Evolutionary conservation across 2,329 filamentous ascomycete species (phyloP), one percentile per base, ranked within the genome.

Genomic region (Trichothecium sympodiale): DNA sequence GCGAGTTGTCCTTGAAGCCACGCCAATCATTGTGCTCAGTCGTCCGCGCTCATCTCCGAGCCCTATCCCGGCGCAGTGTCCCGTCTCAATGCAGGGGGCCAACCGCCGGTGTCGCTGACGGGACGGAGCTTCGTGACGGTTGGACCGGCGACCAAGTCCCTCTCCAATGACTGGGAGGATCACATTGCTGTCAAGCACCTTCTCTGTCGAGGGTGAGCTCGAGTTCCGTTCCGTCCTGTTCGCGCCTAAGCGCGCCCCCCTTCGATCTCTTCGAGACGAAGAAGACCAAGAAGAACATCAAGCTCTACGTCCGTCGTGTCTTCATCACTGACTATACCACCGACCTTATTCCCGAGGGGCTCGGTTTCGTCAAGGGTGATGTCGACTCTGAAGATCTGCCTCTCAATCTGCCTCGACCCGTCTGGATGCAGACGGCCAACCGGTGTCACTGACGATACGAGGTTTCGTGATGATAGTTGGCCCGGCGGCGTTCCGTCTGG

Each of bases 251-350:
- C 89, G 91, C 57, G 91, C 89, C 91, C 65, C 91, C 91, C 55
- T 98, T 98, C 66, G 91, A 98, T 60, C 84, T 98, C 45, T 98
- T 98, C 65, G 91, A 98, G 83, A 95, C 89, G 62, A 98, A 98
- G 86, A 94, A 95, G 83, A 95, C 89, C 61, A 98, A 98, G 87
- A 98, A 96, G 84, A 98, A 98, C 83, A 96, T 98, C 80, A 98
- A 98, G 83, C 82, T 98, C 55, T 98, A 98, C 71, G 91, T 98
- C 59, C 89, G 91, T 65, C 91, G 91, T 64, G 91, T 98, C 67
- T 98, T 98, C 83, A 98, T 98, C 76, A 98, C 91, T 43, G 91
- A 98, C 52, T 91, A 98, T 65, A 89, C 91, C 54, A 96, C 91
- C 53, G 91, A 98, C 63, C 83, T 98, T 69, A 93, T 98, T 49